Conservation (phyloP, 352 stramenopile genomes). For the Phytophthora quininea region DNA sequence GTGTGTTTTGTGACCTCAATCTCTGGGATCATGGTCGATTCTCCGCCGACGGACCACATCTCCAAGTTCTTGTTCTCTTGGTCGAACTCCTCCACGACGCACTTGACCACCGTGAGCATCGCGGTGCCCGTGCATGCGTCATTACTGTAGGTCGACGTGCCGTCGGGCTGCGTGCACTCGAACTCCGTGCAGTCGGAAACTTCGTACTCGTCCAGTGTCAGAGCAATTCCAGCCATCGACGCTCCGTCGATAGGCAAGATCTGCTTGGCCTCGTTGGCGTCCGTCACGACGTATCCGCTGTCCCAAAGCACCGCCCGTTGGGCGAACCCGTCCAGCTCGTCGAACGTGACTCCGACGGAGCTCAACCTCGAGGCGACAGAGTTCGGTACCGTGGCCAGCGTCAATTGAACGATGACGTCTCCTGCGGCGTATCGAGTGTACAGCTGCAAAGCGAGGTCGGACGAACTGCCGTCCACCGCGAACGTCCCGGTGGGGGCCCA, state of each 20-base stretch:
- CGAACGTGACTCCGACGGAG: slow-evolving; percentile 21
- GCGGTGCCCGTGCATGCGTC: slow-evolving; percentile 19
- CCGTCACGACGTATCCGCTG: slow-evolving; percentile 40
- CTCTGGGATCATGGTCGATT: slow-evolving; percentile 18
- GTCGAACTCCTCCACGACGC: slow-evolving; percentile 27
- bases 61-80: slow-evolving; percentile 13
- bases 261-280: slow-evolving; percentile 23
- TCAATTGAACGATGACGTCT: slow-evolving; percentile 13
- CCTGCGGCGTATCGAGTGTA: slow-evolving; percentile 26
- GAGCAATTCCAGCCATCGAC: slow-evolving; percentile 40
- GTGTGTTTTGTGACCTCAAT: slow-evolving; percentile 27
- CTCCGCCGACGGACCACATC: slow-evolving; percentile 34
- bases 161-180: slow-evolving; percentile 25
- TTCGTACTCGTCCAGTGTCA: slow-evolving; percentile 32
- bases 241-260: slow-evolving; percentile 32
- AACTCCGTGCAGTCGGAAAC: slow-evolving; percentile 16
- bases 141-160: slow-evolving; percentile 18
- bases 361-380: no score
- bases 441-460: slow-evolving; percentile 39
- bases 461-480: slow-evolving; percentile 36
- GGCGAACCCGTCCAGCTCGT: slow-evolving; percentile 33
- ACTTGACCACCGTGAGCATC: slow-evolving; percentile 35
- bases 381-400: slow-evolving; percentile 20
- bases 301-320: slow-evolving; percentile 71
- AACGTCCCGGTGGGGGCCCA: slow-evolving; percentile 24